Conservation (phyloP, 1,284 basidiomycete species). For the Cronartium ribicola region DNA sequence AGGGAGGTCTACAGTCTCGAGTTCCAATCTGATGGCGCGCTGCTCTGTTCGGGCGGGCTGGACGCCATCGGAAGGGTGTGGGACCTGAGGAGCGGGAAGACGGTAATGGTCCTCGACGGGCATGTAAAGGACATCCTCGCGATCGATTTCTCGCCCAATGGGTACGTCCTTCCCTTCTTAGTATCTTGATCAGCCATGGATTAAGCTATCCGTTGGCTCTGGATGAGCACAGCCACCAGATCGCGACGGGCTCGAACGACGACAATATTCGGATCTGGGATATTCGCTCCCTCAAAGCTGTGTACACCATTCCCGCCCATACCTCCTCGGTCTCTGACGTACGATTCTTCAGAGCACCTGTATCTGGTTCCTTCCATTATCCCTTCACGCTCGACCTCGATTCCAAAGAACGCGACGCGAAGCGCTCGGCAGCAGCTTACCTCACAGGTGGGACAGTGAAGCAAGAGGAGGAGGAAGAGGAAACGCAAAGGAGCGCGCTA, state of each 20-base stretch:
- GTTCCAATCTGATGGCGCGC: constrained; percentile 90
- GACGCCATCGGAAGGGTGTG: constrained; percentile 96
- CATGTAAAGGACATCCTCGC: constrained; percentile 90
- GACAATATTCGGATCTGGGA: constrained; percentile 99
- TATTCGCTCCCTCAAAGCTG: constrained; percentile 78
- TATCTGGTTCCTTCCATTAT: constrained; percentile 48
- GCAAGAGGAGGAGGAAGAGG: constrained; percentile 43
- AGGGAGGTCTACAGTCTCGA: constrained; percentile 93
- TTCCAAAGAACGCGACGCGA: constrained; percentile 31
- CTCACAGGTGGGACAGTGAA: constrained; percentile 29
- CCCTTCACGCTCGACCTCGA: constrained; percentile 52
- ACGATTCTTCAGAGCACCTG: constrained; percentile 70
- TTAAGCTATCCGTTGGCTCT: constrained; percentile 13
- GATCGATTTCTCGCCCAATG: constrained; percentile 90
- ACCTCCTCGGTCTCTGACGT: constrained; percentile 90
- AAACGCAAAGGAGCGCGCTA: constrained; percentile 42
- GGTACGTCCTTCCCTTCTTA: constrained; percentile 57
- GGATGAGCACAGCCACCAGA: constrained; percentile 68
- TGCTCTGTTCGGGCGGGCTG: constrained; percentile 87
- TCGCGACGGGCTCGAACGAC: constrained; percentile 92
- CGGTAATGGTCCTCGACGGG: constrained; percentile 96
- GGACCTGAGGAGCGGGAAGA: constrained; percentile 90
- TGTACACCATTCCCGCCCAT: constrained; percentile 97
- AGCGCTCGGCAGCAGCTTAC: constrained; percentile 34
- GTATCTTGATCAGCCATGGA: background rate